Evolutionary conservation across 495 filamentous ascomycete species (phyloP), one percentile per base, ranked within the genome.

Genomic region (Penicillium roqueforti): DNA sequence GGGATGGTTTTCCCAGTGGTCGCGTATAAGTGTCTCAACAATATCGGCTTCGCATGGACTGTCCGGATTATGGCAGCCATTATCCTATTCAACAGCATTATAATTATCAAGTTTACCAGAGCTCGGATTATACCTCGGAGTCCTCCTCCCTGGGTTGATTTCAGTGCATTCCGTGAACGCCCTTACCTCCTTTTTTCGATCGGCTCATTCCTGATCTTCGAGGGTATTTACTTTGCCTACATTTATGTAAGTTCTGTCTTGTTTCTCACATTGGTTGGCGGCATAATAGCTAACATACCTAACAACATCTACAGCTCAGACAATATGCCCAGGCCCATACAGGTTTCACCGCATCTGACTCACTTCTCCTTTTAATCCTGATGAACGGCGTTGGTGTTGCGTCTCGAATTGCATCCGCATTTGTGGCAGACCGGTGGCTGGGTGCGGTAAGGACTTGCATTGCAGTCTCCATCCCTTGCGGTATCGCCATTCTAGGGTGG

Each of bases 1-100:
- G 88, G 88, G 1, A 65, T 91, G 19, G 58, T 92, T 1, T 88
- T 87, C 58, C 84, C 87, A 0, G 70, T 76, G 45, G 78, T 93
- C 48, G 81, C 84, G 11, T 73, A 82, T 29, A 71, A 79, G 50
- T 69, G 92, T 13, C 58, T 87, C 9, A 79, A 83, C 1, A 58
- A 55, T 3, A 71, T 86, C 18, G 88, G 88, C 20, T 92, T 90
- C 65, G 64, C 73, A 1, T 89, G 87, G 87, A 85, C 87, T 0
- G 75, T 91, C 22, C 75, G 88, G 29, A 69, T 78, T 1, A 72
- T 91, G 49, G 88, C 80, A 0, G 85, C 88, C 60, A 75, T 92
- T 41, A 80, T 82, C 55, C 57, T 88, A 0, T 73, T 56, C 0
- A 73, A 71, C 10, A 60, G 83, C 23, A 55, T 79, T 5, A 68